Base-by-base conservation (phyloP, 2,329 filamentous ascomycete species). In the Beauveria australis region DNA sequence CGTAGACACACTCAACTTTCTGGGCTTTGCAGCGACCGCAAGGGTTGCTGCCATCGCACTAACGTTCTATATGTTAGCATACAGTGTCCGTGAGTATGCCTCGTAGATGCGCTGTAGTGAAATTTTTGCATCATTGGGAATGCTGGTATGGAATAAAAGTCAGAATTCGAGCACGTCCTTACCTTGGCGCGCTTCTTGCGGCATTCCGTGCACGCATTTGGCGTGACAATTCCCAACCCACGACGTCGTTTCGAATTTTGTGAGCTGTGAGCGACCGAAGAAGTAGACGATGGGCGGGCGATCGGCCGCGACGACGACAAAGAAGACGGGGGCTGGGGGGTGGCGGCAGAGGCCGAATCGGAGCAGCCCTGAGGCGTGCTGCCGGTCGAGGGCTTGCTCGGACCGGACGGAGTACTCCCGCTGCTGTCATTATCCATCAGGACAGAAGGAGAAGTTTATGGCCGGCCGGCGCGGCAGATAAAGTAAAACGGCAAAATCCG, bases 101-200 rank as follows among this genome's bases (percentile, higher is more conserved):
- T 40, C 12, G 28, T 14, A 47, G 40, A 16, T 12, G 19, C 19
- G 53, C 26, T 47, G 8, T 5, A 37, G 28, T 24, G n/a, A 19
- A 47, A 4, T 18, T 22, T 22, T 24, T 37, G 49, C 19, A 40
- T 28, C 3, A 18, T 22, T 16, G 40, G 8, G 28, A 16, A 24
- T 16, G 41, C 54, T 10, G 28, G 12, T n/a, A 12, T 6, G 22
- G 28, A n/a, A 19, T 18, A 43, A 26, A 1, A 7, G 22, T 6
- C 19, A 43, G 1, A 3, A 3, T 10, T 8, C 18, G 9, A 49
- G 19, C 61, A 43, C 33, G 30, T 18, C 64, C 72, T 40, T 73
- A 83, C 81, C 78, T 85, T 85, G 65, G 82, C 81, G 61, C 82
- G 81, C 71, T 84, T 85, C 73, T 84, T 85, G 59, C 82, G 79